Conservation (phyloP, 495 filamentous ascomycete genomes). For the Trichoderma gamsii region DNA sequence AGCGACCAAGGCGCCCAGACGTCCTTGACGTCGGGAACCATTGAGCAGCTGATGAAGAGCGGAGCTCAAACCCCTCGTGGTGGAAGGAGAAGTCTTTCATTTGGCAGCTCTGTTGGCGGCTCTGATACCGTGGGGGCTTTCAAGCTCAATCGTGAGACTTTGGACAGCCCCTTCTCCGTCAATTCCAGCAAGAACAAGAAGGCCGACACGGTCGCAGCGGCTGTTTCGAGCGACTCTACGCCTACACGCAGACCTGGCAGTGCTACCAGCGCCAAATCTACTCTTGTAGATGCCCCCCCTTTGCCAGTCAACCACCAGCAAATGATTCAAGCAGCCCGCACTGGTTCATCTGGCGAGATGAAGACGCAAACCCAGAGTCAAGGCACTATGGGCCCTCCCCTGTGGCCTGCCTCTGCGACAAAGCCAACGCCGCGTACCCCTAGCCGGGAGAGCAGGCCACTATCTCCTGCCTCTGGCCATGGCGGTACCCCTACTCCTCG, state of each 20-base stretch:
- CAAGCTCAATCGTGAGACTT: slow-evolving; percentile 33
- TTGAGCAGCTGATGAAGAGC: slow-evolving; percentile 27
- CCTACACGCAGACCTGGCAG: slow-evolving; percentile 56
- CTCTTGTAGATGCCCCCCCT: slow-evolving; percentile 49
- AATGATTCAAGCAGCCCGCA: slow-evolving; percentile 71
- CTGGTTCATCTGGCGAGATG: slow-evolving; percentile 38
- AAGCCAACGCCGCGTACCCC: slow-evolving; percentile 69
- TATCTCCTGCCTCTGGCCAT: slow-evolving; percentile 31
- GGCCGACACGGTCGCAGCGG: slow-evolving; percentile 19
- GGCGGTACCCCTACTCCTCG: slow-evolving; percentile 37
- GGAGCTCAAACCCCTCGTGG: slow-evolving; percentile 20
- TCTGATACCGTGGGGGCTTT: slow-evolving; percentile 30
- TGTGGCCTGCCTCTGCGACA: slow-evolving; percentile 75
- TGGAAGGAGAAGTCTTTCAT: neutral
- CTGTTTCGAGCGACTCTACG: slow-evolving; percentile 21
- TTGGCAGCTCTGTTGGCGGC: slow-evolving; percentile 24
- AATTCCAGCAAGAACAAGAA: slow-evolving; percentile 31
- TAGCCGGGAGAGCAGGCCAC: slow-evolving; percentile 30
- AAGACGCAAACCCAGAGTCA: slow-evolving; percentile 24
- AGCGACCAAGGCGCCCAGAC: slow-evolving; percentile 54
- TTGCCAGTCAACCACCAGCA: slow-evolving; percentile 77
- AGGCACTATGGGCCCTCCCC: slow-evolving; percentile 74
- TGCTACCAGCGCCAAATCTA: slow-evolving; percentile 51
- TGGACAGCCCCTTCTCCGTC: slow-evolving; percentile 33
- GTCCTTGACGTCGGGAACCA: slow-evolving; percentile 22